Base-by-base conservation (phyloP, 306 rosid genomes). In the Psophocarpus tetragonolobus region DNA sequence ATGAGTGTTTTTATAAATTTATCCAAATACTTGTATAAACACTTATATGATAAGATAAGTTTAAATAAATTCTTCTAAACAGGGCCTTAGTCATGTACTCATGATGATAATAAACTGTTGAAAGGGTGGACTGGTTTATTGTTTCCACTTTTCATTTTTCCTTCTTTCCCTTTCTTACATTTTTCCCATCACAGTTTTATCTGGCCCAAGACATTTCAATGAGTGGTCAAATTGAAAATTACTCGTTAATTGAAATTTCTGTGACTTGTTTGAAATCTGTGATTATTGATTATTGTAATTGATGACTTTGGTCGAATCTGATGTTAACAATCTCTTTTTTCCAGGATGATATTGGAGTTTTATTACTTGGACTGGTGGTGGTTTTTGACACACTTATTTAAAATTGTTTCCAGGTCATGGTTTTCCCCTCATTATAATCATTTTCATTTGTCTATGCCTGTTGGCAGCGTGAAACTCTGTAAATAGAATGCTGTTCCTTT, bases 401-500 rank as follows among this genome's bases (percentile, higher is more conserved):
- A 41, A 64, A 58, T 64, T 73, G 77, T 77, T 76, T 68, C 67
- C 63, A 33, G 80, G 80, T 71, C 78, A 27, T 83, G 83, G 54
- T 64, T 86, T 79, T 75, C 57, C 24, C 79, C 78, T 54, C 67
- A 14, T 73, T 66, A 83, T 45, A 58, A 79, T 75, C 68, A 73
- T 76, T 82, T 88, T 86, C 77, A 71, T 75, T 81, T 80, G 81
- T 85, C 79, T 81, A 63, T 82, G 90, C 86, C 86, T 36, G 53
- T 79, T 65, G 84, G 83, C 89, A 68, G 83, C 90, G 87, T 82
- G 88, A 85, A 75, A 85, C 81, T 78, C 10, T 83, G 92, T 89
- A 91, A 84, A 89, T 91, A 91, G 90, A 71, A 74, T 83, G 87
- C 18, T 82, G 85, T 71, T 83, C 83, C 87, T 81, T 61, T 65